Evolutionary conservation across 768 basidiomycete genomes (phyloP).

Genomic region (Fomitopsis serialis): DNA sequence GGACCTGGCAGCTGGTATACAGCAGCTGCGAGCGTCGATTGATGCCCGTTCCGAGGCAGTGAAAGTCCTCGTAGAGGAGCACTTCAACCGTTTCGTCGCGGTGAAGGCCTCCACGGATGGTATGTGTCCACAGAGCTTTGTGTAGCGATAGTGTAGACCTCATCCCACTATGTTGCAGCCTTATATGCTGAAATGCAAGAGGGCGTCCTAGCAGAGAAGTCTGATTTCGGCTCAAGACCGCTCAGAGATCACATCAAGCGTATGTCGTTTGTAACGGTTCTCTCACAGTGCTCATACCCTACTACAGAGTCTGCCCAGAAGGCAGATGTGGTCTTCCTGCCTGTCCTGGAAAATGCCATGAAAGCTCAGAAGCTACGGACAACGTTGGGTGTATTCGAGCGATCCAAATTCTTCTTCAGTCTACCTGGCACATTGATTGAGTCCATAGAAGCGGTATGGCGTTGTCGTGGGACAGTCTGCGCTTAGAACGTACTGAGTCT

Average conservation of each 20-base stretch:
- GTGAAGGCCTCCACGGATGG: constrained; percentile 97
- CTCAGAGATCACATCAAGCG: constrained; percentile 84
- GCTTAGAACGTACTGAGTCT: background rate
- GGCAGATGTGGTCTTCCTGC: constrained; percentile 93
- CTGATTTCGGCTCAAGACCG: constrained; percentile 79
- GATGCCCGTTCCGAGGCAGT: constrained; percentile 94
- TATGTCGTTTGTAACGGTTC: constrained; percentile 21
- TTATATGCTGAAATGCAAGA: constrained; percentile 92
- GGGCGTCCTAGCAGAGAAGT: constrained; percentile 67
- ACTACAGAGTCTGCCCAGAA: constrained; percentile 78
- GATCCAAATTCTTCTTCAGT: constrained; percentile 98
- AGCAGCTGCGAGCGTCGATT: constrained; percentile 69
- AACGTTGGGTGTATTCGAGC: constrained; percentile 91
- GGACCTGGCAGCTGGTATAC: constrained; percentile 77
- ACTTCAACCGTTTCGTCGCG: constrained; percentile 96
- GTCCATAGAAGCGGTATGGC: constrained; percentile 77
- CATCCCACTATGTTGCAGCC: constrained; percentile 39
- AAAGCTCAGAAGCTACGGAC: constrained; percentile 91
- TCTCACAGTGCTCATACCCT: background rate
- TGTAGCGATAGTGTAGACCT: background rate
- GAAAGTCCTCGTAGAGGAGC: constrained; percentile 90
- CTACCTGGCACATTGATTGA: constrained; percentile 89
- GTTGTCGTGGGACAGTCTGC: background rate
- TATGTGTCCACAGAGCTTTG: constrained; percentile 25
- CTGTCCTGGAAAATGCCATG: constrained; percentile 90